phyloP scores from a whole-genome alignment of 331 rosid genomes.

The Stylosanthes scabra region DNA sequence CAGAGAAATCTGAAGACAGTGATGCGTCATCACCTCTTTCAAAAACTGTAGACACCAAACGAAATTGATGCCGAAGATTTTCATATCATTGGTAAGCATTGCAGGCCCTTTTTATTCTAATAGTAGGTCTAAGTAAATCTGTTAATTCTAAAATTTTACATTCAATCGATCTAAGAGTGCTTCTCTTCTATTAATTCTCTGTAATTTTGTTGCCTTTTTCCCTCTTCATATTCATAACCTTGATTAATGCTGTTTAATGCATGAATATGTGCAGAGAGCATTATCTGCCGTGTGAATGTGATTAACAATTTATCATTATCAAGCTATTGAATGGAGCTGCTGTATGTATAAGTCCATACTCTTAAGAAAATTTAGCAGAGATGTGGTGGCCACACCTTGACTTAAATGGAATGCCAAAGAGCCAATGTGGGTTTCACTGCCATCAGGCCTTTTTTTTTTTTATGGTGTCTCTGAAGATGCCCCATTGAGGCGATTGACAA shows the following conservation, averaged over 20 bases:
- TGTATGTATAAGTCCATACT: background rate
- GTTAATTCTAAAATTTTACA: slow-evolving; percentile 16
- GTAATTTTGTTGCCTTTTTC: background rate
- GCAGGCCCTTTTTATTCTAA: background rate
- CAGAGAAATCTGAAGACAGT: slow-evolving; percentile 46
- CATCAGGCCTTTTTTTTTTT: background rate
- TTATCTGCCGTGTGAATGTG: slow-evolving; percentile 18
- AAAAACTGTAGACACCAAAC: slow-evolving; percentile 34
- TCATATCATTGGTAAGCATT: slow-evolving; percentile 35
- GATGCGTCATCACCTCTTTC: slow-evolving; percentile 36
- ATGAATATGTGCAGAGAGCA: slow-evolving; percentile 7
- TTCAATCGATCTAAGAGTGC: slow-evolving; percentile 14
- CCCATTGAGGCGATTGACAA: background rate
- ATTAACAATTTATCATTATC: background rate
- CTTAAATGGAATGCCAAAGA: background rate
- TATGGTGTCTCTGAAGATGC: background rate
- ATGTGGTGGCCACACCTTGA: background rate
- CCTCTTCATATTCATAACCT: background rate
- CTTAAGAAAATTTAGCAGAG: slow-evolving; percentile 10
- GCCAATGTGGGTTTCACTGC: background rate
- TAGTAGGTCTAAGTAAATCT: slow-evolving; percentile 10
- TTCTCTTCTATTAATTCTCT: background rate
- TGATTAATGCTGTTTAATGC: slow-evolving; percentile 9
- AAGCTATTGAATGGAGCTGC: slow-evolving; percentile 18
- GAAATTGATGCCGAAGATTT: slow-evolving; percentile 28